Evolutionary conservation across 2,329 filamentous ascomycete genomes (phyloP), one percentile per base, ranked within the genome.

Genomic region (Alternaria infectoria): DNA sequence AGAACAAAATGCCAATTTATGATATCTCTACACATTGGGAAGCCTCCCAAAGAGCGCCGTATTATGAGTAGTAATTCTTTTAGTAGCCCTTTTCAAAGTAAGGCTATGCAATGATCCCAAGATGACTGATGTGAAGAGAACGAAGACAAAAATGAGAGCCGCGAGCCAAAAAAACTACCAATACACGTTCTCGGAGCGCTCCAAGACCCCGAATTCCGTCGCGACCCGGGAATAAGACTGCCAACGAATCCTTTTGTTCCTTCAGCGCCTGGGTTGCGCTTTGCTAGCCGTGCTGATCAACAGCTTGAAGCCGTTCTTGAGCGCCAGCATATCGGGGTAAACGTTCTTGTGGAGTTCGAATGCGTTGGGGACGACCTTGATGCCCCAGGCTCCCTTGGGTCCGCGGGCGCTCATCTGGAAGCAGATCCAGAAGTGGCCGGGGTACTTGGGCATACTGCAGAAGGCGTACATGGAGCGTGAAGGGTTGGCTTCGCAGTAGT

Each of bases 291-390:
- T 62, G 46, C 65, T 69, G 17, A 93, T 93, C 58, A 94, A 85
- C 75, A 95, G 81, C 86, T 98, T 98, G 86, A 98, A 98, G 6
- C 95, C 96, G 82, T 99, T 99, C 85, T 95, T 97, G 67, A 99
- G 84, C 52, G 93, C 93, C 70, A 91, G 88, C 92, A 98, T 97
- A 74, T 98, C 94, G 1, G 96, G 95, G 78, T 99, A 99, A 56
- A 91, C 88, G 70, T 92, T 91, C 70, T 91, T 92, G 81, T 93
- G 89, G 73, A 99, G 86, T 83, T 98, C 93, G 77, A 95, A 99
- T 6, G 93, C 96, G 74, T 96, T 92, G 3, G 96, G 96, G 17
- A 98, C 91, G 40, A 97, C 90, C 72, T 96, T 94, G 68, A 99
- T 93, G 6, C 89, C 88, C 90, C 95, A 94, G 50, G 89, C 89